phyloP scores from a whole-genome alignment of 768 basidiomycete genomes.

The Auricularia cornea region DNA sequence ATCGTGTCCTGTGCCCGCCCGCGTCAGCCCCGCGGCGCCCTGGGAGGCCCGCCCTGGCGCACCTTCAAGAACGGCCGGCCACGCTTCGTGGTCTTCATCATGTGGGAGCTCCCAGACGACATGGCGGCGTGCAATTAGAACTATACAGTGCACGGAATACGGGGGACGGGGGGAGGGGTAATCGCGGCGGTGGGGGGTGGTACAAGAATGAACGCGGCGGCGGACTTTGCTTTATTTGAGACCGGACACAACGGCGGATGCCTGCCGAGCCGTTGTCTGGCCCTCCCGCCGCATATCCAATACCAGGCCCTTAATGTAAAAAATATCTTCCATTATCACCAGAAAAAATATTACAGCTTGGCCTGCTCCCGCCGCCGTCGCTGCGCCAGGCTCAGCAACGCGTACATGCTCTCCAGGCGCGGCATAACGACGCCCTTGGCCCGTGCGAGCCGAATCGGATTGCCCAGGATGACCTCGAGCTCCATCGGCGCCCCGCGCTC shows the following conservation, averaged over 20 bases:
- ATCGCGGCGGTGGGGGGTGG: neutral
- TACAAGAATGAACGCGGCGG: neutral
- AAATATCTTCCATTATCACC: neutral
- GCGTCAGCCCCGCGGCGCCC: neutral
- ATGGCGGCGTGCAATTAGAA: slow-evolving; percentile 1
- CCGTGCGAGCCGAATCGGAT: slow-evolving; percentile 19
- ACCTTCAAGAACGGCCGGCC: slow-evolving; percentile 93
- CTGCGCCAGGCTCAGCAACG: slow-evolving; percentile 17
- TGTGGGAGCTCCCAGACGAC: slow-evolving; percentile 54
- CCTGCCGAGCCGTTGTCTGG: neutral
- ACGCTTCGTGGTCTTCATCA: slow-evolving; percentile 98
- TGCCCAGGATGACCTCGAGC: slow-evolving; percentile 23
- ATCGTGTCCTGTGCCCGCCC: slow-evolving; percentile 70
- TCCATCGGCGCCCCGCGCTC: slow-evolving; percentile 18
- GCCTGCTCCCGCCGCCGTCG: slow-evolving; percentile 10
- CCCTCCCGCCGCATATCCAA: no score
- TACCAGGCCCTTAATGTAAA: neutral
- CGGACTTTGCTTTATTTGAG: neutral
- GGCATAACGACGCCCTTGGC: slow-evolving; percentile 20
- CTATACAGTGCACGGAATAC: slow-evolving; percentile 6
- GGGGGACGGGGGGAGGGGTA: neutral
- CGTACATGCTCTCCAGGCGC: slow-evolving; percentile 21
- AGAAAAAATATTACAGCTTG: slow-evolving; percentile 4
- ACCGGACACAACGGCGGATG: neutral
- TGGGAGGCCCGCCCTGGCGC: slow-evolving; percentile 13